A percentile compares a stretch with the other conserved stretches of the same genome.
phyloP scores from a whole-genome alignment of 495 filamentous ascomycete species.

The Umbilicaria muhlenbergii region DNA sequence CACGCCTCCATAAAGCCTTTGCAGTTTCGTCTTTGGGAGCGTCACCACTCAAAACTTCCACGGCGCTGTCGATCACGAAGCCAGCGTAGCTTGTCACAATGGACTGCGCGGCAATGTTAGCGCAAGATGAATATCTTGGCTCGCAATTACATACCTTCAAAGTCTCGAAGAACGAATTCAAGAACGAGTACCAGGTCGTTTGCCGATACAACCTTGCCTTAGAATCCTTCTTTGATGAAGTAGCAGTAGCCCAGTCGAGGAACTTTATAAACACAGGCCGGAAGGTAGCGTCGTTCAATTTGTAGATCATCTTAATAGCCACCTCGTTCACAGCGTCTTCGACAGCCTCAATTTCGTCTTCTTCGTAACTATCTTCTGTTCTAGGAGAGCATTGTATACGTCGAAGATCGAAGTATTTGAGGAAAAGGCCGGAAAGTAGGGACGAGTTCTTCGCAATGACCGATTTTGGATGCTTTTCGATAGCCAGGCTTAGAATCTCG shows the following conservation, averaged over 20 bases:
- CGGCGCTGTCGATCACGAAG: conserved; percentile 62
- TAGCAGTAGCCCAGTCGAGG: conserved; percentile 56
- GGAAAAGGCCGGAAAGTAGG: conserved; percentile 51
- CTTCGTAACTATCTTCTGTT: conserved; percentile 24
- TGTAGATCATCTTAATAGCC: conserved; percentile 80
- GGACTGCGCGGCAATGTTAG: conserved; percentile 30
- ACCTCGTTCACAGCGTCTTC: conserved; percentile 49
- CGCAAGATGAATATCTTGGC: background rate
- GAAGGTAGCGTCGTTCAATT: conserved; percentile 92
- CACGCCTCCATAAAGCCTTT: conserved; percentile 40
- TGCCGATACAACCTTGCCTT: conserved; percentile 38
- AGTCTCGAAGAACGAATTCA: conserved; percentile 59
- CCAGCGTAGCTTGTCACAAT: conserved; percentile 83
- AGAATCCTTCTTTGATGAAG: conserved; percentile 42
- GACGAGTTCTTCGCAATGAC: conserved; percentile 52
- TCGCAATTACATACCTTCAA: conserved; percentile 42
- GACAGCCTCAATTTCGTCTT: conserved; percentile 40
- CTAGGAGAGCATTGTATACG: conserved; percentile 29
- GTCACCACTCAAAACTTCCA: conserved; percentile 40
- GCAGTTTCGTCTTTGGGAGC: conserved; percentile 34
- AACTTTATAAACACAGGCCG: conserved; percentile 76
- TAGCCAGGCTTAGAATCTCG: conserved; percentile 43
- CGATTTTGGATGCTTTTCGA: conserved; percentile 64
- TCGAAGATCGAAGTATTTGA: conserved; percentile 57
- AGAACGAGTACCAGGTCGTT: conserved; percentile 63